Base-by-base conservation (phyloP, 2,329 filamentous ascomycete genomes). In the Fusarium albidum region DNA sequence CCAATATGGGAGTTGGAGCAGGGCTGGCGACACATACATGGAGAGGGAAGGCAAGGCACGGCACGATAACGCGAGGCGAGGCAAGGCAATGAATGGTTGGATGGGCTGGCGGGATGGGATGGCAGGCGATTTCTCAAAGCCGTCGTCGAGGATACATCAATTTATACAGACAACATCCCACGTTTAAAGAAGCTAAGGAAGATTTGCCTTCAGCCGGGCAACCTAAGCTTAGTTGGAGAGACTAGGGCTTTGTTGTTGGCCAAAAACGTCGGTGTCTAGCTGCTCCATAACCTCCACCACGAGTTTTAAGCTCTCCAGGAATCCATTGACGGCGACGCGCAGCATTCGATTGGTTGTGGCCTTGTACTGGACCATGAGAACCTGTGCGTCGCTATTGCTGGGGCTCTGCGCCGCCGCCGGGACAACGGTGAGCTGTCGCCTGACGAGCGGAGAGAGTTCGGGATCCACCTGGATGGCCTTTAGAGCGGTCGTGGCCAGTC, bases 311-410 rank as follows among this genome's bases (percentile, higher is more conserved):
- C 89, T 96, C 68, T 98, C 94, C 81, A 98, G 92, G 74, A 97
- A 97, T 9, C 92, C 92, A 75, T 98, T 98, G 50, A 97, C 93
- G 4, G 94, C 91, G 3, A 99, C 95, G 37, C 95, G 88, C 52
- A 99, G 82, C 94, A 98, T 98, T 64, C 95, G 88, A 71, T 97
- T 96, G 15, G 95, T 98, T 0, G 92, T 92, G 2, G 95, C 95
- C 48, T 82, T 83, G 75, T 98, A 98, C 55, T 89, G 83, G 9
- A 91, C 89, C 55, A 82, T 80, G 41, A 98, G 79, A 5, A 93
- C 74, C 17, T 68, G 74, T 14, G 71, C 67, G 33, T 70, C 69
- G 25, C 61, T 52, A 18, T 55, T 39, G 10, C 62, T 52, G 21
- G 63, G 55, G 18, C 67, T 56, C 46, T 60, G 44, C 11, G 68